A percentile compares a stretch with the other conserved stretches of the same genome.
Evolutionary conservation across 2,329 filamentous ascomycete genomes (phyloP).

Genomic region (Penicillium sp.): DNA sequence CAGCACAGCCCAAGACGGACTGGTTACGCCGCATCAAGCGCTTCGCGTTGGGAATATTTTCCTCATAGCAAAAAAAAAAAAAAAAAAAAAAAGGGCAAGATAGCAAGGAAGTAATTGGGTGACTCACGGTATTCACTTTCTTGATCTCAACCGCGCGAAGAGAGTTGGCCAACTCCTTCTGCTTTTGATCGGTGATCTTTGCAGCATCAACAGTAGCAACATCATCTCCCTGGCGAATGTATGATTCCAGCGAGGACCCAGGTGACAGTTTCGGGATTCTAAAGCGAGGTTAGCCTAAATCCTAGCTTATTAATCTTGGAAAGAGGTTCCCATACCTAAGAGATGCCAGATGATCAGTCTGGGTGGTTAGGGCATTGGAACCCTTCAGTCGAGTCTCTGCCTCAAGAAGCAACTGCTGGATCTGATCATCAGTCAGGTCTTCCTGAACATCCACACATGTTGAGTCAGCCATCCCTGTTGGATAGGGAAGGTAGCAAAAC

Average conservation of each 20-base stretch:
- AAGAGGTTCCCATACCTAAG: constrained; percentile 7
- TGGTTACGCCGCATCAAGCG: constrained; percentile 70
- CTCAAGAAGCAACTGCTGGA: constrained; percentile 62
- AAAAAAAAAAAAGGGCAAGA: neutral
- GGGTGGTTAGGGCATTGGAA: constrained; percentile 21
- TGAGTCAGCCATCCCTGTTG: constrained; percentile 22
- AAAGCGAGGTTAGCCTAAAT: neutral
- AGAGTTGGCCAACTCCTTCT: constrained; percentile 34
- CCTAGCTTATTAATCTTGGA: neutral
- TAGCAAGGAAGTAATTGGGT: neutral
- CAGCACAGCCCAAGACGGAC: constrained; percentile 77
- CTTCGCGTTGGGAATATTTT: constrained; percentile 67
- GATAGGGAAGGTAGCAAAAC: constrained; percentile 9
- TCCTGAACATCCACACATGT: constrained; percentile 30
- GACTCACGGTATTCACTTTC: constrained; percentile 52
- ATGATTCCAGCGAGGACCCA: constrained; percentile 52
- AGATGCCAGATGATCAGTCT: constrained; percentile 16
- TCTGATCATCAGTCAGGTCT: constrained; percentile 62
- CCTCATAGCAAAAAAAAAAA: constrained; percentile 60
- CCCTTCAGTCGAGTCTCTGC: constrained; percentile 59
- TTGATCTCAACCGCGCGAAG: constrained; percentile 42
- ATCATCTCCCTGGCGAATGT: constrained; percentile 54
- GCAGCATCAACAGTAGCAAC: constrained; percentile 55
- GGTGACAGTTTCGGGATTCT: constrained; percentile 55
- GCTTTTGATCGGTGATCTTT: constrained; percentile 50